These are phyloP conservation scores for Physcomitrium patens DNA, from an alignment of 225 moss, liverwort and hornwort genomes.

Conservation along the genomic window DNA sequence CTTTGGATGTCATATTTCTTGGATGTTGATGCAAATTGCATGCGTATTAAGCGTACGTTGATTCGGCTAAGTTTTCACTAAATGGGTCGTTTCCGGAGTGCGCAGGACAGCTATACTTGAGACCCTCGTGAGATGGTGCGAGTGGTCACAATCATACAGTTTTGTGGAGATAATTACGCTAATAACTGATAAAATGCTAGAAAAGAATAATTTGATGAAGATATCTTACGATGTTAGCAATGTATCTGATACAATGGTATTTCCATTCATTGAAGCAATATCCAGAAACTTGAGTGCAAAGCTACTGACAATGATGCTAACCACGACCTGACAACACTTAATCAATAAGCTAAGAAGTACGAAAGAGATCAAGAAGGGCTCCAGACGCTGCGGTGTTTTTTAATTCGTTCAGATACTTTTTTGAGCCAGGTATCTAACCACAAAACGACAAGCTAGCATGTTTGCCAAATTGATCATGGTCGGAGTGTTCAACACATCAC, in stretches of 20 bases:
- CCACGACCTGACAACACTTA: slow-evolving; percentile 13
- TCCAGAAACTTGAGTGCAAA: slow-evolving; percentile 20
- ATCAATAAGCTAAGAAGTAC: slow-evolving; percentile 14
- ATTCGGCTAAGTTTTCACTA: too few species aligned
- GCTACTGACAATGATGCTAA: slow-evolving; percentile 4
- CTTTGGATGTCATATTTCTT: too few species aligned
- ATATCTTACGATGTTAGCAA: background rate
- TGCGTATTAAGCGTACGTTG: too few species aligned
- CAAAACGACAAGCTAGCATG: background rate
- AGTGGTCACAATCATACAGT: too few species aligned
- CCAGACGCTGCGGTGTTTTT: background rate
- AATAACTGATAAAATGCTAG: too few species aligned
- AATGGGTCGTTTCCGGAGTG: too few species aligned
- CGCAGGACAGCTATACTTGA: too few species aligned
- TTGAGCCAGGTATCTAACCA: too few species aligned
- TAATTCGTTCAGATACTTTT: too few species aligned
- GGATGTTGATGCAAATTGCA: too few species aligned
- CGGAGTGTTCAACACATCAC: background rate
- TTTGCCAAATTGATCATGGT: background rate
- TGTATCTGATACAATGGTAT: slow-evolving; percentile 3
- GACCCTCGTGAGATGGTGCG: too few species aligned
- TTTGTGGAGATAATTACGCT: too few species aligned
- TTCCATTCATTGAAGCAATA: background rate
- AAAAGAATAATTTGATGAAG: background rate
- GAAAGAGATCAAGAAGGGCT: background rate